phyloP scores from a whole-genome alignment of 371 early-diverging fungal species.

The Funneliformis caledonium region DNA sequence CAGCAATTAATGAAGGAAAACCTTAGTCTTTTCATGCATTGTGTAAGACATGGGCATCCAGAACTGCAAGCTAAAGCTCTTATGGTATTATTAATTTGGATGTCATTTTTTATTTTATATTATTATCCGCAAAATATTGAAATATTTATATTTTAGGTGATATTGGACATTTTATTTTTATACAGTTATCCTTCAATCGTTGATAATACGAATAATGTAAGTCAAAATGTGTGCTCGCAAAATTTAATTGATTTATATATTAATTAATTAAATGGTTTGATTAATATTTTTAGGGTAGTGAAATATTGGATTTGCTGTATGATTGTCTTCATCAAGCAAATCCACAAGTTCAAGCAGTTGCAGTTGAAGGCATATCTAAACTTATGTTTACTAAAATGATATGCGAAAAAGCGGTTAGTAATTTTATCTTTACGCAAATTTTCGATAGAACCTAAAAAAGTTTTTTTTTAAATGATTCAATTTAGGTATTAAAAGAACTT shows the following conservation, averaged over 20 bases:
- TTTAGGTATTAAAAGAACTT: slow-evolving; percentile 68
- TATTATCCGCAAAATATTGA: not conserved
- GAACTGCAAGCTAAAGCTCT: slow-evolving; percentile 55
- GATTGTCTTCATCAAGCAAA: slow-evolving; percentile 56
- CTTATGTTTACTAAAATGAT: slow-evolving; percentile 64
- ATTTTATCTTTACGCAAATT: not conserved
- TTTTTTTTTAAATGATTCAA: too few relatives aligned
- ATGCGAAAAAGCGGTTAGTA: slow-evolving; percentile 57
- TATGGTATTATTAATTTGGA: slow-evolving; percentile 46
- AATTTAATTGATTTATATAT: not conserved
- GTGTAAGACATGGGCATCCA: slow-evolving; percentile 51
- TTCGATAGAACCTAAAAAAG: not conserved
- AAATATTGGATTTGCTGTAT: slow-evolving; percentile 55
- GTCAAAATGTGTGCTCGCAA: slow-evolving; percentile 38
- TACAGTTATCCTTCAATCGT: slow-evolving; percentile 54
- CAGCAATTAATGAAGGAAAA: slow-evolving; percentile 57
- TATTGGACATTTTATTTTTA: slow-evolving; percentile 64
- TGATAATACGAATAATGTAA: slow-evolving; percentile 50
- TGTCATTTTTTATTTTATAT: not conserved
- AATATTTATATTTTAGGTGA: slow-evolving; percentile 49
- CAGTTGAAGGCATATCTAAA: slow-evolving; percentile 69
- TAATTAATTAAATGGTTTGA: not conserved
- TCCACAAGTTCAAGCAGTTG: slow-evolving; percentile 57
- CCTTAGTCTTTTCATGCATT: slow-evolving; percentile 53
- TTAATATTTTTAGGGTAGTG: slow-evolving; percentile 44